phyloP scores from a whole-genome alignment of 2,329 filamentous ascomycete genomes.

The Lojkania enalia region DNA sequence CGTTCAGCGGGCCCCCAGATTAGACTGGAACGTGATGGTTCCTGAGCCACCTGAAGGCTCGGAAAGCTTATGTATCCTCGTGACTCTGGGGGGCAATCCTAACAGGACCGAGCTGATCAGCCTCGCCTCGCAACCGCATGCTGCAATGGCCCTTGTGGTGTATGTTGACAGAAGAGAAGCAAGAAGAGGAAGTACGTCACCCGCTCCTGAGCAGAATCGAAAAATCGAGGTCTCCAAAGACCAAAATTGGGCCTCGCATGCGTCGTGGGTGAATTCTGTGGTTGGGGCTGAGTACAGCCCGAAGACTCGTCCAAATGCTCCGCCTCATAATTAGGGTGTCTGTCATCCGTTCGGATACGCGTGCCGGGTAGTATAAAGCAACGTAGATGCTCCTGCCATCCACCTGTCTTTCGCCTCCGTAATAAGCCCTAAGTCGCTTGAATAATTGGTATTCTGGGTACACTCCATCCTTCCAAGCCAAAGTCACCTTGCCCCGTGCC shows the following conservation, averaged over 20 bases:
- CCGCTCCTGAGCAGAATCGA: no score
- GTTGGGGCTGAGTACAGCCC: constrained; percentile 38
- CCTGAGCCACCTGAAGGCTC: constrained; percentile 13
- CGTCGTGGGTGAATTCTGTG: constrained; percentile 14
- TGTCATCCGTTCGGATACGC: constrained; percentile 28
- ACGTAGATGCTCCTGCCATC: neutral
- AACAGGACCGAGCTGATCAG: no score
- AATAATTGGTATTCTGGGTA: neutral
- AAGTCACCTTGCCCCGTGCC: neutral
- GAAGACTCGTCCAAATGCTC: constrained; percentile 29
- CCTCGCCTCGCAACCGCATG: no score
- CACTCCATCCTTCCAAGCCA: neutral
- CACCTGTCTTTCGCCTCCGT: neutral
- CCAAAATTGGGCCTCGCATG: neutral
- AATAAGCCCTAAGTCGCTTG: neutral
- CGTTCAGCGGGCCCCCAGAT: constrained; percentile 13
- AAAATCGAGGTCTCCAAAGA: no score
- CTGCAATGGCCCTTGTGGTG: no score
- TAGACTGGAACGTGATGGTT: constrained; percentile 26
- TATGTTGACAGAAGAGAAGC: no score
- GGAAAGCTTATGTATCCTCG: constrained; percentile 1
- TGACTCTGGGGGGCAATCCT: neutral
- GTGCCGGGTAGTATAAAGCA: constrained; percentile 20
- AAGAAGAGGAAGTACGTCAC: no score
- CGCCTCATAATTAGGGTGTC: constrained; percentile 26